Evolutionary conservation across 2,329 filamentous ascomycete genomes (phyloP).

Genomic region (Fusarium sp.): DNA sequence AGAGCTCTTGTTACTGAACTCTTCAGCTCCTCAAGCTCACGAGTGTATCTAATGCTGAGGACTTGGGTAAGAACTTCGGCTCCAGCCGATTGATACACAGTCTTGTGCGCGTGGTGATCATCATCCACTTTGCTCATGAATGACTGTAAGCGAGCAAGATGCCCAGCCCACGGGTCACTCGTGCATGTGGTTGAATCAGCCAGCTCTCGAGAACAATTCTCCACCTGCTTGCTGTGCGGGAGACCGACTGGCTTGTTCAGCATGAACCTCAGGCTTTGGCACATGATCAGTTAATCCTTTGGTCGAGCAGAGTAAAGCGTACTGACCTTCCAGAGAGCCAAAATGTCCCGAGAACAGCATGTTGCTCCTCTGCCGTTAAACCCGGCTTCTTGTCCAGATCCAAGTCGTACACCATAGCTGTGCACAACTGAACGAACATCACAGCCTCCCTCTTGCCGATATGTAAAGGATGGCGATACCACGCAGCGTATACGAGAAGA

Average conservation of each 20-base stretch:
- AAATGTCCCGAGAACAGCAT: neutral
- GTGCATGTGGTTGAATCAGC: neutral
- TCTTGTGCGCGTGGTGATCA: neutral
- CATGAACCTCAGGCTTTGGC: neutral
- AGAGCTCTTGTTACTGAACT: neutral
- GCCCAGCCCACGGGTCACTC: neutral
- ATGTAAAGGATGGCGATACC: neutral
- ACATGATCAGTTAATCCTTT: neutral
- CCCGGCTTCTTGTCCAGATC: neutral
- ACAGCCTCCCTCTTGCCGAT: neutral
- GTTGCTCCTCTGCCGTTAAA: neutral
- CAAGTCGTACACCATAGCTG: neutral
- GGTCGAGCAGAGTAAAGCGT: accelerated
- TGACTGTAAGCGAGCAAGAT: neutral
- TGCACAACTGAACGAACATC: neutral
- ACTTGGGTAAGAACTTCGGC: neutral
- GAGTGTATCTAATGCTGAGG: neutral
- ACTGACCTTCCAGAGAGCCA: neutral
- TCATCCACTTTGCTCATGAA: neutral
- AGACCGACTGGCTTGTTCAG: neutral
- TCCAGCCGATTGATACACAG: neutral
- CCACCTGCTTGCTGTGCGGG: neutral
- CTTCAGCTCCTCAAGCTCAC: neutral
- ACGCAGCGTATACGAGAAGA: neutral
- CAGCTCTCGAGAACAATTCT: neutral